phyloP scores from a whole-genome alignment of 148 eudicot species.

The Rhododendron mucronatum region DNA sequence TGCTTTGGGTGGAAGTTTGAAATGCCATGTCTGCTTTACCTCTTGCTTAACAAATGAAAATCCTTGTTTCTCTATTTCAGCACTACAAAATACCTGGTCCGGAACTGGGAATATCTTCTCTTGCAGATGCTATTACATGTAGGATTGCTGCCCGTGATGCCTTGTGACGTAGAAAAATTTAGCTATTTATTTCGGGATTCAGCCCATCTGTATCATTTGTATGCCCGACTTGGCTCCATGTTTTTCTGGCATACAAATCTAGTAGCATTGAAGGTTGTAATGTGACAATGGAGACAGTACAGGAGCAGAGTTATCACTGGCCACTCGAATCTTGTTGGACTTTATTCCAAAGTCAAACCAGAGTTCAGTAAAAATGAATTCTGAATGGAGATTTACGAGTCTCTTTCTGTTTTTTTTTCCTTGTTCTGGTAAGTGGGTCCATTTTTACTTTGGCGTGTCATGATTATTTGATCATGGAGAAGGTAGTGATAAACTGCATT shows the following conservation, averaged over 20 bases:
- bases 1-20: background rate
- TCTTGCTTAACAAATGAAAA: background rate
- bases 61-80: slow-evolving; percentile 25
- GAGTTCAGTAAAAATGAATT: background rate
- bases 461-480: background rate
- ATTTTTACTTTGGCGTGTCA: background rate
- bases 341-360: background rate
- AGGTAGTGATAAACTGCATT: background rate
- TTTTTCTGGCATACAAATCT: background rate
- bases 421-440: background rate
- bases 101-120: slow-evolving; percentile 67
- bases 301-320: background rate
- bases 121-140: slow-evolving; percentile 82
- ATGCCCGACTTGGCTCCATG: background rate
- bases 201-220: background rate
- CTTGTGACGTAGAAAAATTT: slow-evolving; percentile 23
- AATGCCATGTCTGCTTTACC: background rate
- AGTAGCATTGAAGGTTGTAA: background rate
- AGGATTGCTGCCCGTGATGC: slow-evolving; percentile 90
- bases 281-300: background rate
- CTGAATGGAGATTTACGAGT: background rate
- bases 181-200: background rate
- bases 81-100: slow-evolving; percentile 67
- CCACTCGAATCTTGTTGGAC: background rate
- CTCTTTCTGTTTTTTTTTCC: background rate